Evolutionary conservation across 257 asterid genomes (phyloP), one percentile per base, ranked within the genome.

Genomic region (Rhazya stricta): DNA sequence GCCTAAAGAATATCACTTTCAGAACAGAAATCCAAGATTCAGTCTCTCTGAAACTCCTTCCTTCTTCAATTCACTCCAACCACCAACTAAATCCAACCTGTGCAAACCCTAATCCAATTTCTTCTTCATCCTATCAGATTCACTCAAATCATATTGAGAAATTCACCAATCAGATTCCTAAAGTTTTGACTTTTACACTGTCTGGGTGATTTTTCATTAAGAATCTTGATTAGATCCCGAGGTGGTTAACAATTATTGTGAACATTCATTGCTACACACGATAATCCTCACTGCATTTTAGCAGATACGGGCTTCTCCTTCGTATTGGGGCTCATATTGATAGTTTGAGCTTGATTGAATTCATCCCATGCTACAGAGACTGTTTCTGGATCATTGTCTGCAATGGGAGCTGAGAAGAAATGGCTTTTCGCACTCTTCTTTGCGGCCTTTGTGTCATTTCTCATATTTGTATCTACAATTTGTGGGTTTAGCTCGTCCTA

Each of bases 371-470:
- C 77, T 72, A 66, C 56, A 78, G 50, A 66, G 71, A 71, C 69
- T 8, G 53, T 34, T 30, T 45, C 43, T 34, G 39, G 81, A 73
- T 78, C 68, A 23, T 29, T 73, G 23, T 68, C 0, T 61, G 37
- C 69, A 67, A 78, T 78, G 81, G 98, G 94, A 86, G 89, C 96
- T 83, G 99, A 91, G 75, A 89, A 86, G 90, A 95, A 89, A 86
- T 95, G 98, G 99, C 86, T 95, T 39, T 92, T 84, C 83, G 90
- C 95, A 82, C 96, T 95, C 54, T 92, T 95, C 76, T 86, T 87
- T 41, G 99, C 96, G 57, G 94, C 98, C 18, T 92, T 92, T 77
- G 74, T 92, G 67, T 91, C 98, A 37, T 82, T 88, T 37, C 84
- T 95, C 72, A 87, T 95, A 56, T 92, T 91, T 74, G 29, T 94